Conservation (phyloP, 208 protist species). For the Acanthamoeba polyphaga region DNA sequence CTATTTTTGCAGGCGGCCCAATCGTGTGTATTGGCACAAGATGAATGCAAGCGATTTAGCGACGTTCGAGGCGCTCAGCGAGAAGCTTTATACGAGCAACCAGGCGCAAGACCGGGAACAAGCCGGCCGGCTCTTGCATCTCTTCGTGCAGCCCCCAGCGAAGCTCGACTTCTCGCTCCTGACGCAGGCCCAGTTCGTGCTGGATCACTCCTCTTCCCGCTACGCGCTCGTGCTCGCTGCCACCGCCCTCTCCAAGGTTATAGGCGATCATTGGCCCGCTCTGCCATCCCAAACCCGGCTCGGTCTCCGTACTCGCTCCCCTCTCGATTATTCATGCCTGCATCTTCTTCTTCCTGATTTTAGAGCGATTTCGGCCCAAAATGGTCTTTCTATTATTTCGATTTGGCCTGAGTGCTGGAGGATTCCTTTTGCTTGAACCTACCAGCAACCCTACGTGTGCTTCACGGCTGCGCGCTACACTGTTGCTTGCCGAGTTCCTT, state of each 20-base stretch:
- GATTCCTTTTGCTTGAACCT: no score
- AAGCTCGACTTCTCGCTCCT: constrained; percentile 4
- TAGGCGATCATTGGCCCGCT: constrained; percentile 7
- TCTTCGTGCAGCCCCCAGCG: constrained; percentile 25
- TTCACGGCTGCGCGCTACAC: no score
- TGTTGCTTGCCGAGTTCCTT: no score
- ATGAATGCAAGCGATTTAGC: constrained; percentile 58
- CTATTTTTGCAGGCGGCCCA: no score
- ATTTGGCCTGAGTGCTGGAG: no score
- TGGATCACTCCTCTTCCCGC: constrained; percentile 34
- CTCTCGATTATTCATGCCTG: no score
- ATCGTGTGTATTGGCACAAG: neutral
- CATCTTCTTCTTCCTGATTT: no score
- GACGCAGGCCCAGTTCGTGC: constrained; percentile 48
- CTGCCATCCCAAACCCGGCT: neutral
- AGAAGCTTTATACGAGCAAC: constrained; percentile 28
- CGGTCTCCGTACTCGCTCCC: neutral
- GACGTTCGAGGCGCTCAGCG: constrained; percentile 30
- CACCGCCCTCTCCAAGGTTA: neutral
- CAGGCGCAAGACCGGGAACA: constrained; percentile 12
- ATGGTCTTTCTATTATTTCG: no score
- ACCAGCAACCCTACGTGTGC: no score
- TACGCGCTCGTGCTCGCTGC: constrained; percentile 42
- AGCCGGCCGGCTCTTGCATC: neutral
- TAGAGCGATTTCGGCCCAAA: no score